These are phyloP conservation scores for Solanum chaucha DNA, from an alignment of 257 asterid genomes.

Conservation along the genomic window DNA sequence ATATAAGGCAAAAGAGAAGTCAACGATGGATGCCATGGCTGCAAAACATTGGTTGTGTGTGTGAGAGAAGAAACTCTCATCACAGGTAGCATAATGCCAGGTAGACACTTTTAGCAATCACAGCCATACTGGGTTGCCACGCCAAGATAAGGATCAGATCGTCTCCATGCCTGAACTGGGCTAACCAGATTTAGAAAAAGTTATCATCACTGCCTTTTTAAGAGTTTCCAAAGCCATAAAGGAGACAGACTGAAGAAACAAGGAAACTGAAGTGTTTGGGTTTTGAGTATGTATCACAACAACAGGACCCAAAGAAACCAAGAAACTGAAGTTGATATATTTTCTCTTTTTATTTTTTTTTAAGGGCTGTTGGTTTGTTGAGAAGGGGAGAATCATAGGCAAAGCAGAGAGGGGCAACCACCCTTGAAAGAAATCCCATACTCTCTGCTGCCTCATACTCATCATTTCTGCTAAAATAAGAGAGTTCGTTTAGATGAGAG, in stretches of 20 bases:
- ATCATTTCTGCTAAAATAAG: neutral
- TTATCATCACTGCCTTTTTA: neutral
- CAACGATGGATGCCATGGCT: conserved; percentile 11
- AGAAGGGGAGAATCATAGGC: conserved; percentile 2
- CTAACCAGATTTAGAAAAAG: neutral
- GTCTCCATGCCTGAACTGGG: neutral
- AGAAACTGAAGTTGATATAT: neutral
- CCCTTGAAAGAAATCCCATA: conserved; percentile 25
- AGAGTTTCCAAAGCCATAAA: neutral
- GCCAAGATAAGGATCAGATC: neutral
- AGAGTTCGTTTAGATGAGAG: too few relatives aligned
- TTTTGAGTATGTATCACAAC: neutral
- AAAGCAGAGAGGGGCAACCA: conserved; percentile 40
- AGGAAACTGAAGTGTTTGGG: neutral
- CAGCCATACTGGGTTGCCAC: conserved; percentile 1
- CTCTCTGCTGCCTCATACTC: neutral
- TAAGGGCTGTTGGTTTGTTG: neutral
- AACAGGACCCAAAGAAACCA: neutral
- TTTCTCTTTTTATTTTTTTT: neutral
- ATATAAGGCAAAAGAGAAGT: neutral
- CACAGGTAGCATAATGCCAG: neutral
- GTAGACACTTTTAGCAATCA: neutral
- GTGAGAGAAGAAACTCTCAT: neutral
- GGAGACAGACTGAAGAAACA: neutral
- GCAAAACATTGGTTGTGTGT: conserved; percentile 7